phyloP scores from a whole-genome alignment of 2,329 filamentous ascomycete species.

The Alternaria triticimaculans region DNA sequence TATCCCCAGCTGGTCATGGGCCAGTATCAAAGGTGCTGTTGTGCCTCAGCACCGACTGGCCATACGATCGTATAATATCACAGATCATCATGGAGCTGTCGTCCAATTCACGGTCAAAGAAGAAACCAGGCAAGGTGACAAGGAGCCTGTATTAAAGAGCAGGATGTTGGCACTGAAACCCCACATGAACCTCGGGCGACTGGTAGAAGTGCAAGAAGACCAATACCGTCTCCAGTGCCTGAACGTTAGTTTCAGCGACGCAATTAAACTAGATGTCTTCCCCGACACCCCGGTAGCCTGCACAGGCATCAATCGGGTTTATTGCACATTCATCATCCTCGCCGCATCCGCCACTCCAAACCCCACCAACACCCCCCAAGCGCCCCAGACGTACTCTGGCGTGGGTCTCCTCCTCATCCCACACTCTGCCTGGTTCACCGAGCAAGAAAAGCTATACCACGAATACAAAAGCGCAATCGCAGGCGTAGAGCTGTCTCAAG shows the following conservation, averaged over 20 bases:
- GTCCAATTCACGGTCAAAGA: fast-evolving
- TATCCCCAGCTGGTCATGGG: conserved; percentile 1
- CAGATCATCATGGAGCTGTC: neutral
- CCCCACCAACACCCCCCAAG: neutral
- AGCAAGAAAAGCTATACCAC: neutral
- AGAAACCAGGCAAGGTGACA: neutral
- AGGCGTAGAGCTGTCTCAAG: neutral
- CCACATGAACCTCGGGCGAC: neutral
- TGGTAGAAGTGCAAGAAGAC: neutral
- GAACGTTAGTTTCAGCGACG: fast-evolving
- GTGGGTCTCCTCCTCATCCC: neutral
- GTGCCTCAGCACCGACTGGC: neutral
- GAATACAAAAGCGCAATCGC: neutral
- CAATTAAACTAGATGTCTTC: neutral
- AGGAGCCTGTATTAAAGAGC: neutral
- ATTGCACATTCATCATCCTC: neutral
- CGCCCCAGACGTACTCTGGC: neutral
- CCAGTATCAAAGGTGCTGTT: neutral
- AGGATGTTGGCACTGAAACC: neutral
- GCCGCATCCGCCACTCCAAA: neutral
- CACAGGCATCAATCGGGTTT: neutral
- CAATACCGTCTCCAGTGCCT: neutral
- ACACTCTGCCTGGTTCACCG: neutral
- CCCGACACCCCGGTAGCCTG: neutral
- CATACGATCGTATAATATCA: neutral